These are phyloP conservation scores for Penicillium canescens DNA, from an alignment of 495 filamentous ascomycete species.

Conservation along the genomic window DNA sequence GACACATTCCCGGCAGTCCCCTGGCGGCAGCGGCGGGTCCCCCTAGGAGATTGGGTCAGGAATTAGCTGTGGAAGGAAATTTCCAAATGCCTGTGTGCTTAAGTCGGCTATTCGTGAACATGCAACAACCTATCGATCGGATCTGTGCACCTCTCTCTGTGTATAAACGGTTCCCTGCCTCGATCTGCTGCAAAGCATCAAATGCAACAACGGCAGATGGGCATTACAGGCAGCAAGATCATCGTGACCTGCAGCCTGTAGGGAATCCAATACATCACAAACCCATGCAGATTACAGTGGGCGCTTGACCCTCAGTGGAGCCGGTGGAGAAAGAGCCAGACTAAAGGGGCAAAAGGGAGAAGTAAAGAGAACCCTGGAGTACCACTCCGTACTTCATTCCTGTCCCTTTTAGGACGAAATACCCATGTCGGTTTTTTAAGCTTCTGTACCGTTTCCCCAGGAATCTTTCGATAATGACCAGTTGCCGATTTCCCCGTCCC, in stretches of 20 bases:
- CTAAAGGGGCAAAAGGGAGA: slow-evolving; percentile 25
- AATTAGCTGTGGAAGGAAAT: slow-evolving; percentile 8
- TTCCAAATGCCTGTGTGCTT: slow-evolving; percentile 4
- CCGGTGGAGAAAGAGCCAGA: slow-evolving; percentile 1
- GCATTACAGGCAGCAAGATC: slow-evolving; percentile 13
- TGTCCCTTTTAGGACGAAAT: slow-evolving; percentile 2
- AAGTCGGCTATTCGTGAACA: neutral
- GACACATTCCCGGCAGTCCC: slow-evolving; percentile 28
- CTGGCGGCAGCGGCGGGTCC: slow-evolving; percentile 18
- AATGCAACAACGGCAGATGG: neutral
- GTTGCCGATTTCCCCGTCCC: slow-evolving; percentile 1
- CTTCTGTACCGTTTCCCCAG: neutral
- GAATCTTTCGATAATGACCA: slow-evolving; percentile 10
- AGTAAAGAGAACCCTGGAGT: slow-evolving; percentile 18
- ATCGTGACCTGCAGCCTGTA: slow-evolving; percentile 23
- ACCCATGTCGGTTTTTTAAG: neutral
- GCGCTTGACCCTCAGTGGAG: slow-evolving; percentile 16
- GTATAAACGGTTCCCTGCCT: slow-evolving; percentile 6
- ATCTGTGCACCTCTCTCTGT: neutral
- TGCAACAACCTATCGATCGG: neutral
- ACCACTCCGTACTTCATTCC: slow-evolving; percentile 19
- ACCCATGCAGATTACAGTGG: slow-evolving; percentile 16
- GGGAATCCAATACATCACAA: slow-evolving; percentile 19
- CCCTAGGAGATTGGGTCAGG: neutral
- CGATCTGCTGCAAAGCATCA: slow-evolving; percentile 8